Percentiles rank a stretch among this genome's conserved stretches.
Conservation (phyloP, 768 basidiomycete genomes). For the Pisolithus sp. region DNA sequence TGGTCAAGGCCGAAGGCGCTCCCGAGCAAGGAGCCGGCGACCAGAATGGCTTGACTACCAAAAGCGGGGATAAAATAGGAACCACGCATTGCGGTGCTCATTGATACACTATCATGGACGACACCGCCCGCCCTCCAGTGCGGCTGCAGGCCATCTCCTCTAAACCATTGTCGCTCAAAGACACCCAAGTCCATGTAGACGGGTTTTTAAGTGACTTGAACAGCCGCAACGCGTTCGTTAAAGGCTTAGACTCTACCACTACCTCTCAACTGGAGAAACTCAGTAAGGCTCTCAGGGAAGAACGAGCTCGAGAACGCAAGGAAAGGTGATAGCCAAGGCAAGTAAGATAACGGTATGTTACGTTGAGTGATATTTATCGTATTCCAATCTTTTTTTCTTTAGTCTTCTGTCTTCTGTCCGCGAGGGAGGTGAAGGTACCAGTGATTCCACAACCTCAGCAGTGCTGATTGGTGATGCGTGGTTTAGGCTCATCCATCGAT, state of each 20-base stretch:
- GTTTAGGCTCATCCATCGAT: no score
- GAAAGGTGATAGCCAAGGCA: neutral
- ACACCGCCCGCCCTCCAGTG: conserved; percentile 40
- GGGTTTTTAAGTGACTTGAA: conserved; percentile 46
- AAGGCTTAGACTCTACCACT: conserved; percentile 49
- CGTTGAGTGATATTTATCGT: no score
- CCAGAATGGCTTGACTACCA: neutral
- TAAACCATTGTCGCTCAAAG: conserved; percentile 33
- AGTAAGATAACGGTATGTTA: neutral
- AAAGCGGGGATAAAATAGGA: no score
- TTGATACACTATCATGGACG: conserved; percentile 36
- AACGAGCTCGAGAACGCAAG: conserved; percentile 27
- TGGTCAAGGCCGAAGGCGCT: neutral
- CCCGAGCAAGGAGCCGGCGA: neutral
- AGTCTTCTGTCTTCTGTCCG: no score
- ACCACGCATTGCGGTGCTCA: neutral
- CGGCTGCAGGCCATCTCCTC: conserved; percentile 37
- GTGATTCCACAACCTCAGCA: no score
- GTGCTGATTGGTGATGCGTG: no score
- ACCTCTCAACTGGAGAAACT: conserved; percentile 57
- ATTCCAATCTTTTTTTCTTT: no score
- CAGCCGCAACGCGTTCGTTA: conserved; percentile 37
- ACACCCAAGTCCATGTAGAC: conserved; percentile 35
- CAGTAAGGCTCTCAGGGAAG: conserved; percentile 44
- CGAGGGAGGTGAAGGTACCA: no score